Percentiles rank a stretch among this genome's conserved stretches.
Conservation (phyloP, 257 asterid species). For the Jaltomata sinuosa region DNA sequence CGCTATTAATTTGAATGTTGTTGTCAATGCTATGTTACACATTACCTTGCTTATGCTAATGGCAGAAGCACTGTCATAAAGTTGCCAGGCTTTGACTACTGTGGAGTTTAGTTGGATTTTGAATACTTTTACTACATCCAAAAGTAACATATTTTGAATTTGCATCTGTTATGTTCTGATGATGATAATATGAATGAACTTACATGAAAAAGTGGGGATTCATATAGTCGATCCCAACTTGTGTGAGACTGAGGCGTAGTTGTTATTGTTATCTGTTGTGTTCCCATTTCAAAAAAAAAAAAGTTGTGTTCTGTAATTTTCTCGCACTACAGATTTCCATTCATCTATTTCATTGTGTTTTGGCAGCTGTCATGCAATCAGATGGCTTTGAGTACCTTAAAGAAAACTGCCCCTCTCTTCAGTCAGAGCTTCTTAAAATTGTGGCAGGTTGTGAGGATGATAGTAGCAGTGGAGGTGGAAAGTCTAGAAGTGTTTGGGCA, state of each 20-base stretch:
- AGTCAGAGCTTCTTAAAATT: constrained; percentile 78
- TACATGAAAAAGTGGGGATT: neutral
- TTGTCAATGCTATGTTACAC: neutral
- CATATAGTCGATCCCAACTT: neutral
- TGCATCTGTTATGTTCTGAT: neutral
- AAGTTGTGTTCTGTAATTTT: neutral
- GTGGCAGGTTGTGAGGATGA: constrained; percentile 97
- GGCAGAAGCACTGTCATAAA: neutral
- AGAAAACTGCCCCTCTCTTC: constrained; percentile 65
- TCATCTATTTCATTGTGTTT: neutral
- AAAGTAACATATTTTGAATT: neutral
- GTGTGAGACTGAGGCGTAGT: neutral
- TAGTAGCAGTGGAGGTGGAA: constrained; percentile 78
- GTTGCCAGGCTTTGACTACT: neutral
- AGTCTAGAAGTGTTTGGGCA: constrained; percentile 88
- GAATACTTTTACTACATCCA: neutral
- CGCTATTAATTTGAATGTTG: neutral
- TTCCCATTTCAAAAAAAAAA: neutral
- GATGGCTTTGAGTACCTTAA: constrained; percentile 87
- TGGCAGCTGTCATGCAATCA: constrained; percentile 86
- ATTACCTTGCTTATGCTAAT: neutral
- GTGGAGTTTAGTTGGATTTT: neutral
- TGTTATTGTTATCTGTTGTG: neutral
- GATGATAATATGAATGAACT: neutral
- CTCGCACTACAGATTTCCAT: neutral